Base-by-base conservation (phyloP, 768 basidiomycete genomes). In the Lyophyllum shimeji region DNA sequence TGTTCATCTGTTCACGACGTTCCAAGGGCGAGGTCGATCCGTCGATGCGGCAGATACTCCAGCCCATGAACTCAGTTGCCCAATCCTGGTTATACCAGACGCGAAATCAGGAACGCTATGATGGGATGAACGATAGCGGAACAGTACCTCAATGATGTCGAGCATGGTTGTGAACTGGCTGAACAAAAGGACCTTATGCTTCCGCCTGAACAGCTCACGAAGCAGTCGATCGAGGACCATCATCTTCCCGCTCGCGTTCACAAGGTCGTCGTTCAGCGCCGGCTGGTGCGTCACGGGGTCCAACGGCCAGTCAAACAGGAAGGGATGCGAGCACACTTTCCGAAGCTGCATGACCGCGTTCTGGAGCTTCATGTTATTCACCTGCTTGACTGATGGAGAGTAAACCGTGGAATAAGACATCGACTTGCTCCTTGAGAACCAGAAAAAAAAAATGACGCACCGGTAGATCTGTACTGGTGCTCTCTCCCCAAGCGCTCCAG, bases 141-240 rank as follows among this genome's bases (percentile, higher is more conserved):
- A 3, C 4, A 29, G 76, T 60, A 93, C 92, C 80, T 97, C 88
- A 46, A 99, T 91, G 62, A 99, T 89, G 65, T 99, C 89, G 53
- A 98, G 75, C 94, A 98, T 94, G 3, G 89, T 94, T 45, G 90
- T 95, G 71, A 99, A 98, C 71, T 99, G 96, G 55, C 90, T 92
- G 71, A 90, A 91, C 12, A 90, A 65, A n/a, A 95, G 72, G 0
- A 93, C 90, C 66, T 94, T 96, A 71, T 96, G 95, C 7, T 80
- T 82, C 2, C 86, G 74, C 37, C 74, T 76, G 71, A 98, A 93
- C 27, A 99, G 73, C 53, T 87, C 94, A 29, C 83, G 83, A 7
- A 99, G 80, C 8, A 99, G 75, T 6, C 95, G 84, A 59, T 98
- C 91, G 0, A 99, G 82, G 2, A 99, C 76, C 80, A 98, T 88